Evolutionary conservation across 768 basidiomycete species (phyloP), one percentile per base, ranked within the genome.

Genomic region (Arthromyces matolae): DNA sequence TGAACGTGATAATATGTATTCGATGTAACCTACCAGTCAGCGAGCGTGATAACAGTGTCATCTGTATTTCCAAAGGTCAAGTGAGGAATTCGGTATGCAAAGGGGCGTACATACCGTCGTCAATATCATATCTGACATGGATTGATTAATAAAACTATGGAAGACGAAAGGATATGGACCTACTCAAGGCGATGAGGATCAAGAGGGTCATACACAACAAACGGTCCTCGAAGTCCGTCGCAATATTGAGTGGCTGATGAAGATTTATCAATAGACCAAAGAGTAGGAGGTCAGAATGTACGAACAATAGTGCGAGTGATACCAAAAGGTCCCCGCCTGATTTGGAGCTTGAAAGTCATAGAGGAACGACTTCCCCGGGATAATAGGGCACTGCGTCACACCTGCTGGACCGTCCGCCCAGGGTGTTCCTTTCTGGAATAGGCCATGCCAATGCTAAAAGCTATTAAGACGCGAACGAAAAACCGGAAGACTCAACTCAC

Each of bases 281-380:
- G n/a, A n/a, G n/a, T n/a, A n/a, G n/a, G n/a, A n/a, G n/a, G n/a
- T n/a, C n/a, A n/a, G n/a, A n/a, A n/a, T 7, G 8, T 10, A 5
- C 44, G 13, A 9, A 45, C 44, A 45, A 19, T 45, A 47, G 18
- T 47, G 45, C 24, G 45, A 46, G 38, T 46, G 45, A 13, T 46
- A 39, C 45, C 36, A 46, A 10, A 46, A 46, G 14, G 45, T 47
- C 14, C 45, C 45, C 9, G 45, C 45, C 5, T 47, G 45, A 31
- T 47, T n/a, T 0, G 36, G 36, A 3, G 24, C 45, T 3, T 20
- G 3, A 7, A 47, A 47, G 20, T 28, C 7, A 13, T 47, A 47
- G 8, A 27, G 10, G 28, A 47, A 47, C 29, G 45, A 47, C n/a
- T 47, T 8, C 2, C 45, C 45, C 16, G 37, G 45, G 10, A 38